Conservation (phyloP, 495 filamentous ascomycete genomes). For the Hapsidospora chrysogenum region DNA sequence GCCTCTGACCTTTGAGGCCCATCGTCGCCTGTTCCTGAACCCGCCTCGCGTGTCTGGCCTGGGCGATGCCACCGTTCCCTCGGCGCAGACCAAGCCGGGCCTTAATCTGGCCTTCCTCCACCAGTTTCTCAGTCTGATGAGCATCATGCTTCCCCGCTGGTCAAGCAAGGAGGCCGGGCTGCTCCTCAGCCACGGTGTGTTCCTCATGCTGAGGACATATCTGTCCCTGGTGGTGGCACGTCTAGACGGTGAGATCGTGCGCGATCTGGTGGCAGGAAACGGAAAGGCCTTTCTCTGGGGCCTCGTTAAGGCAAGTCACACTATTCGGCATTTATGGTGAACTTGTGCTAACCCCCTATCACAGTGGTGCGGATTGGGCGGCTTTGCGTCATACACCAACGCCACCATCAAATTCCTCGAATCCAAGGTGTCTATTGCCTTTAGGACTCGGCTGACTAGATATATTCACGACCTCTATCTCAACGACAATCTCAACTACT, state of each 20-base stretch:
- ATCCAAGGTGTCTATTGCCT: conserved; percentile 94
- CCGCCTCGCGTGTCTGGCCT: conserved; percentile 64
- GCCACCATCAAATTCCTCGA: conserved; percentile 98
- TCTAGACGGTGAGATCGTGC: conserved; percentile 88
- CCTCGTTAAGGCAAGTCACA: conserved; percentile 45
- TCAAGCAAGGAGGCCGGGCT: conserved; percentile 86
- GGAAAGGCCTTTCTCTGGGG: conserved; percentile 79
- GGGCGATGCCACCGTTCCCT: conserved; percentile 65
- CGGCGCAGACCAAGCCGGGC: conserved; percentile 79
- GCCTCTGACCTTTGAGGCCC: conserved; percentile 85
- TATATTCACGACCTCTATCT: conserved; percentile 98
- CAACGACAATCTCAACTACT: conserved; percentile 86
- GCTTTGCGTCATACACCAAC: conserved; percentile 79
- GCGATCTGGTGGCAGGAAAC: conserved; percentile 89
- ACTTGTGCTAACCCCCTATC: not conserved
- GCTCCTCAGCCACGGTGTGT: conserved; percentile 71
- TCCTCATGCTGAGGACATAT: conserved; percentile 83
- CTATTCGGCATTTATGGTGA: not conserved
- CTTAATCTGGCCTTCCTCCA: conserved; percentile 96
- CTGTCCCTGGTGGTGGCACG: conserved; percentile 84
- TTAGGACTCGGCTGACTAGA: conserved; percentile 85
- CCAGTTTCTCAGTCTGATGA: conserved; percentile 86
- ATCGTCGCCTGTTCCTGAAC: conserved; percentile 82
- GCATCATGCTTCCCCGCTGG: conserved; percentile 95
- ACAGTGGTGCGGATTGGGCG: conserved; percentile 40